Base-by-base conservation (phyloP, 352 stramenopile genomes). In the Pythium brassicae region DNA sequence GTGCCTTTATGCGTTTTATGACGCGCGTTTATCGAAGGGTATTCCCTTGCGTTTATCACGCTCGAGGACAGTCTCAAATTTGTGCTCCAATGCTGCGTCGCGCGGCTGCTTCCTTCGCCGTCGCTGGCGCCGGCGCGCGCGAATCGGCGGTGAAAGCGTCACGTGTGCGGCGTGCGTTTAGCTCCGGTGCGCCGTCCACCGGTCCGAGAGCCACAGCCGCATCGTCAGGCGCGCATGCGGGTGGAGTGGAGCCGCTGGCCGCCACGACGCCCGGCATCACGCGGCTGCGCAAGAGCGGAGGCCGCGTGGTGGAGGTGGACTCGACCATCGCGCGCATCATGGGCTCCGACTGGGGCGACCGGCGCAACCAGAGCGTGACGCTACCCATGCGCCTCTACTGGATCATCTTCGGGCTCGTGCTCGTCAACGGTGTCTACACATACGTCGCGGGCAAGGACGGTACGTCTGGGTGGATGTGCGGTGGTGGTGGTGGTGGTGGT, bases 311-410 rank as follows among this genome's bases (percentile, higher is more conserved):
- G 12, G 72, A 86, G 45, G 46, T 82, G 53, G 75, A 86, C 56
- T 82, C 75, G 58, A 80, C 75, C 5, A 61, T 86, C 15, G 75
- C 75, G 54, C 78, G 80, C 37, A 70, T 90, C 61, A 81, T 90
- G 26, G 80, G 80, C 45, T 90, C 80, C 8, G 80, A 90, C 60
- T 90, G 80, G 80, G 80, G 71, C 40, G 80, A 90, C 53, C 80
- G 80, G 20, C 77, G 78, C 40, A 71, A 73, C 29, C 80, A 90
- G 68, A 64, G 63, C 23, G 70, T 90, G 50, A 83, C 80, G 42
- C 48, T 83, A 32, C 64, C 75, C 44, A 90, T 90, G 80, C 81
- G 79, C 26, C 47, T 90, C 19, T 90, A 90, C 57, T 90, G 80
- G 80, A 26, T 81, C 39, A 23, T 87, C 45, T 90, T 90, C 52